Conservation (phyloP, 192 early-diverging fungal species). For the Linderina pennispora region DNA sequence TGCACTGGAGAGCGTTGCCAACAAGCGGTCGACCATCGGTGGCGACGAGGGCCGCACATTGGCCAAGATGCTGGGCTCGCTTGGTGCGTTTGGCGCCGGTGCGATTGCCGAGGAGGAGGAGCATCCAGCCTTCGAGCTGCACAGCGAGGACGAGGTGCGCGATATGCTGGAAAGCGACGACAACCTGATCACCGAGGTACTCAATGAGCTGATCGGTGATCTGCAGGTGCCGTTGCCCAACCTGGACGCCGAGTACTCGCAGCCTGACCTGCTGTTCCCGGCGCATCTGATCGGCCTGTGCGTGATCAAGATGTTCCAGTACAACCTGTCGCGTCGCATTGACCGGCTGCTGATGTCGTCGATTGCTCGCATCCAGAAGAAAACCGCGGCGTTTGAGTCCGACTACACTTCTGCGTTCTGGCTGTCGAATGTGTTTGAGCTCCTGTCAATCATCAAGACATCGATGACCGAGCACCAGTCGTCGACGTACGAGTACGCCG, state of each 20-base stretch:
- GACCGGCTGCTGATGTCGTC: constrained; percentile 80
- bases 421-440: constrained; percentile 95
- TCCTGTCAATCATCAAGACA: constrained; percentile 84
- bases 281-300: constrained; percentile 85
- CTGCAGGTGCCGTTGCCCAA: constrained; percentile 86
- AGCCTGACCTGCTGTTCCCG: constrained; percentile 80
- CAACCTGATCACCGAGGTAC: constrained; percentile 68
- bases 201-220: constrained; percentile 82
- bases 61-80: constrained; percentile 38
- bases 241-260: constrained; percentile 64
- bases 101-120: constrained; percentile 16
- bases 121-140: constrained; percentile 10
- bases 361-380: constrained; percentile 74
- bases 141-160: constrained; percentile 36
- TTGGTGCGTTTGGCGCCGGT: constrained; percentile 18
- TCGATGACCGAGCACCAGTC: constrained; percentile 66
- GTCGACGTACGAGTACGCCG: constrained; percentile 53
- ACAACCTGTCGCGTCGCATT: constrained; percentile 76
- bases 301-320: constrained; percentile 81
- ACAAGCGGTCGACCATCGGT: constrained; percentile 34
- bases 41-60: constrained; percentile 32
- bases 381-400: constrained; percentile 52
- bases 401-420: constrained; percentile 80
- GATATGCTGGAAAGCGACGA: constrained; percentile 59
- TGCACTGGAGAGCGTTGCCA: background rate